Conservation (phyloP, 805 yeast genomes). For the Diddensiella caesifluorescens region DNA sequence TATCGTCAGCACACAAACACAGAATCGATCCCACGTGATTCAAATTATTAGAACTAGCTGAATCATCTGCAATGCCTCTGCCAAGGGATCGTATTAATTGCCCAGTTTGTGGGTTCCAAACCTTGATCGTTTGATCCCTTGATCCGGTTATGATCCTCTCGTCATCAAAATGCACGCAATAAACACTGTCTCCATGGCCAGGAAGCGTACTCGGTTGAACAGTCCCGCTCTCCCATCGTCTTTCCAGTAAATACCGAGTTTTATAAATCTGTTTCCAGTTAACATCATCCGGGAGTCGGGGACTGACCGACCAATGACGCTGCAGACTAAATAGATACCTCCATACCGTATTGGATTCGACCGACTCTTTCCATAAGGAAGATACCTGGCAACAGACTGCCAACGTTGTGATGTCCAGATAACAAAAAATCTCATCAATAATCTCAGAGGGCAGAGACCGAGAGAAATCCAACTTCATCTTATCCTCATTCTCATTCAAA, state of each 20-base stretch:
- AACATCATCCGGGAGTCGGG: conserved; percentile 8
- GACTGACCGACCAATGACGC: conserved; percentile 19
- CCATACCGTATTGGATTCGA: conserved; percentile 22
- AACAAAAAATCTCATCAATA: conserved; percentile 14
- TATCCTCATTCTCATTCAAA: conserved; percentile 12
- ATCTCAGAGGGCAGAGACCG: conserved; percentile 16
- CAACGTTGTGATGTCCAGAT: conserved; percentile 19
- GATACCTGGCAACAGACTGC: conserved; percentile 21
- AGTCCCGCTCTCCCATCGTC: conserved; percentile 27
- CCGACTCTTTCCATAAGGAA: conserved; percentile 19
- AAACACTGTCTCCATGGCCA: conserved; percentile 82
- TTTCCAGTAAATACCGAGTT: conserved; percentile 24
- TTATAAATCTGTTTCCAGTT: conserved; percentile 25
- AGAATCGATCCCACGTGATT: conserved; percentile 32
- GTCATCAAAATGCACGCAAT: conserved; percentile 72
- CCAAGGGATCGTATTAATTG: conserved; percentile 20
- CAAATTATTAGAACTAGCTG: conserved; percentile 1
- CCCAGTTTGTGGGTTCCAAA: conserved; percentile 31
- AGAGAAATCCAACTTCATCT: conserved; percentile 10
- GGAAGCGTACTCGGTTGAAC: conserved; percentile 20
- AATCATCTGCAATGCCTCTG: neutral
- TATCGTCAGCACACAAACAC: conserved; percentile 27
- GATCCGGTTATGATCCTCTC: conserved; percentile 78
- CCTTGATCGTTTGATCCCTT: conserved; percentile 31
- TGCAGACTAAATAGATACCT: conserved; percentile 16